phyloP scores from a whole-genome alignment of 2,329 filamentous ascomycete genomes.

The Mariannaea sp. region DNA sequence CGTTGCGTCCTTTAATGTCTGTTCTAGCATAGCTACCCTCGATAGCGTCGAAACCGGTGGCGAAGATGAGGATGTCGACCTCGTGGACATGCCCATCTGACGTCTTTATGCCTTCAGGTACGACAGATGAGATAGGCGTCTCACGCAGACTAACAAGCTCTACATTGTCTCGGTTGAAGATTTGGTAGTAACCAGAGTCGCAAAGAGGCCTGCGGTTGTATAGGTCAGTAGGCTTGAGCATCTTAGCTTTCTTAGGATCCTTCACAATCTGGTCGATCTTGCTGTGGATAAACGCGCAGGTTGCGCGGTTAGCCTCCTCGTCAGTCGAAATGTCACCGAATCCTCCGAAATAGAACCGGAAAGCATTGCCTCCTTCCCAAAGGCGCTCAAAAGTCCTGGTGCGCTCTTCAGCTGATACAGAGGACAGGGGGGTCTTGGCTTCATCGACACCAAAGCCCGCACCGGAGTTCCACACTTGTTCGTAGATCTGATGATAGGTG shows the following conservation, averaged over 20 bases:
- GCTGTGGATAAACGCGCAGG: slow-evolving; percentile 30
- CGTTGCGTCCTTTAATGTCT: background rate
- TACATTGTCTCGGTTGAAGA: slow-evolving; percentile 53
- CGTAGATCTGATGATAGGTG: slow-evolving; percentile 40
- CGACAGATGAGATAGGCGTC: slow-evolving; percentile 47
- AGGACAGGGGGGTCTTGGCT: slow-evolving; percentile 37
- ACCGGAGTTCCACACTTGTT: slow-evolving; percentile 26
- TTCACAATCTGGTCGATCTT: slow-evolving; percentile 33
- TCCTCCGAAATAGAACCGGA: slow-evolving; percentile 41
- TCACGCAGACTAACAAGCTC: slow-evolving; percentile 51
- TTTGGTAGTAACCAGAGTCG: slow-evolving; percentile 56
- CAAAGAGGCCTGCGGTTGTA: slow-evolving; percentile 28
- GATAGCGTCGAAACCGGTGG: slow-evolving; percentile 49
- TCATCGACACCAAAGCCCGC: slow-evolving; percentile 39
- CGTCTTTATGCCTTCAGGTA: slow-evolving; percentile 42
- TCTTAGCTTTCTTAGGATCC: slow-evolving; percentile 27
- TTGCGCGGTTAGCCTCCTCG: slow-evolving; percentile 33
- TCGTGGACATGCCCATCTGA: slow-evolving; percentile 40
- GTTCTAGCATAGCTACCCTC: slow-evolving; percentile 4
- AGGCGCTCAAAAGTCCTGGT: slow-evolving; percentile 34
- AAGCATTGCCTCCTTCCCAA: slow-evolving; percentile 40
- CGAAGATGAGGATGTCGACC: slow-evolving; percentile 47
- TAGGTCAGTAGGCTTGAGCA: slow-evolving; percentile 22
- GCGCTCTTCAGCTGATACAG: slow-evolving; percentile 37
- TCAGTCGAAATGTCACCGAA: slow-evolving; percentile 23